Evolutionary conservation across 352 stramenopile species (phyloP), one percentile per base, ranked within the genome.

Genomic region (Phytophthora fragariaefolia): DNA sequence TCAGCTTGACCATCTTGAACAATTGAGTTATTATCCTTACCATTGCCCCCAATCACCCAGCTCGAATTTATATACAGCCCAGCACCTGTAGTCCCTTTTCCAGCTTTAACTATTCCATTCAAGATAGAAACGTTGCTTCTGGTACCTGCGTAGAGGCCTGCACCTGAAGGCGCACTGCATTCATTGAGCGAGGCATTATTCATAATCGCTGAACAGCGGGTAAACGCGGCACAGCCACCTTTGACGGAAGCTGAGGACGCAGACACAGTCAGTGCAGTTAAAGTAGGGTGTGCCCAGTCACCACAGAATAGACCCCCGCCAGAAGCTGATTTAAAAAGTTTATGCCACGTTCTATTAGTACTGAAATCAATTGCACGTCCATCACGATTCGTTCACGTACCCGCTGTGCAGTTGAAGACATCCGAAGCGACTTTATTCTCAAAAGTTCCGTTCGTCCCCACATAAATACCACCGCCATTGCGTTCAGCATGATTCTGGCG

Each of bases 401-500:
- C 74, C 53, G 82, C 78, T 0, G 63, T 71, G 51, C 75, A 79
- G 1, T 48, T 30, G 2, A 18, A 46, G 13, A 91, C 58, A 2
- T 62, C n/a, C 0, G 76, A 91, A 17, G 22, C 18, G 0, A 40
- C 20, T 26, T 75, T 72, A 30, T 78, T 79, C 1, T 36, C 30
- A 6, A 85, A 63, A 3, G 64, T 76, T 5, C 74, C 80, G 42
- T 83, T 86, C 0, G 80, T 73, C 4, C 56, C 58, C 18, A 85
- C 40, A 10, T 69, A 74, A 20, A 91, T 18, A 2, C 80, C 83
- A 1, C 83, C 83, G n/a, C 83, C 83, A 48, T 75, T 62, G 0
- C 56, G 45, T 9, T 7, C 28, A 0, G 83, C 83, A 15, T 15
- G 38, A 20, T 90, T 90, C 4, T 13, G 48, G 0, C 5, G 32